Evolutionary conservation across 805 yeast species (phyloP), one percentile per base, ranked within the genome.

Genomic region (Alloascoidea hylecoeti): DNA sequence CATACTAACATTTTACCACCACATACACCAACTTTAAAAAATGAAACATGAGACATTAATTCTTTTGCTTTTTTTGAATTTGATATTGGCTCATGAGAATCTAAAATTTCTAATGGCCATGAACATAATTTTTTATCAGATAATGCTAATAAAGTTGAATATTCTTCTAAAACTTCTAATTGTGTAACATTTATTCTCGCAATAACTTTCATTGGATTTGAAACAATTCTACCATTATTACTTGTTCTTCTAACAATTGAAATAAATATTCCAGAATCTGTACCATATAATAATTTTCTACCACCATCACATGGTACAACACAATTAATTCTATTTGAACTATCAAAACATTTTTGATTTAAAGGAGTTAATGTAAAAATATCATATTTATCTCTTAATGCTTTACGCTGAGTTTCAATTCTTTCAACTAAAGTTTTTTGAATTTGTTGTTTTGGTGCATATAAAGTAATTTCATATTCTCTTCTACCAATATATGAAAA

Each of bases 281-380:
- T 86, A 34, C 97, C 97, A 51, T 83, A 88, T 27, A 92, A 56
- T 45, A 88, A 60, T 52, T 88, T 83, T 45, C 94, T 72, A 15
- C 97, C 97, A 38, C 96, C 96, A 52, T 92, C 95, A 55, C 83
- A 80, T 23, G 96, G 94, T 32, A 82, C 86, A 18, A 86, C 89
- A 63, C 96, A 86, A 52, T 84, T 86, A 48, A 89, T 82, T 43
- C 80, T 72, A 51, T 88, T 75, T 15, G 66, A 64, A 36, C 76
- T 73, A 45, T 75, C 85, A 56, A 88, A 88, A 49, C 75, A 74
- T 43, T 80, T 67, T 16, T 84, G 77, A 45, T 80, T 82, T 39
- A 84, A 66, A 43, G 85, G 79, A 14, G 78, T 75, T 44, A 79
- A 61, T 1, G 92, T 77, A 56, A 81, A 86, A 44, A 89, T 79